A percentile compares a stretch with the other conserved stretches of the same genome.
Conservation (phyloP, 805 yeast genomes). For the Huiozyma sinensis region DNA sequence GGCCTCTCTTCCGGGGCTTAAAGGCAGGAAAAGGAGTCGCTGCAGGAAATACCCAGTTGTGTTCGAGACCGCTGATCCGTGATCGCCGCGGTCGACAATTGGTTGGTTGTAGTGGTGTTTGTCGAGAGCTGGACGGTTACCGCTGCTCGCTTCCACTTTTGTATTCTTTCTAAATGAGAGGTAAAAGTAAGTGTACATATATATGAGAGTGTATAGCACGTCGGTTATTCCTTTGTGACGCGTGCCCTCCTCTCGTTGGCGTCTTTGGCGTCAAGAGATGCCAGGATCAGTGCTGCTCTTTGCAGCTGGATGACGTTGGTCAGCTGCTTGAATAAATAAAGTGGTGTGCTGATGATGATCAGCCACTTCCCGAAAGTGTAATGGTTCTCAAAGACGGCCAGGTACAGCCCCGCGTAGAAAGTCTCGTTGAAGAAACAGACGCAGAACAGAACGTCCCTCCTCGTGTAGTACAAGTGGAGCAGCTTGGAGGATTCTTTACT, state of each 20-base stretch:
- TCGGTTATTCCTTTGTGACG: constrained; percentile 3
- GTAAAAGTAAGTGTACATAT: not conserved
- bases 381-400: constrained; percentile 46
- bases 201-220: not conserved
- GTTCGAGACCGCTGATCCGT: no score
- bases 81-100: no score
- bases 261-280: constrained; percentile 50
- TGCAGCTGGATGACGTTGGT: constrained; percentile 82
- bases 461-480: constrained; percentile 76
- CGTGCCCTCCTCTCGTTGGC: constrained; percentile 13
- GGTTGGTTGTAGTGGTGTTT: no score
- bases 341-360: constrained; percentile 58
- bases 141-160: no score
- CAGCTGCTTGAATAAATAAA: constrained; percentile 83
- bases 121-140: no score
- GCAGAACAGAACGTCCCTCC: constrained; percentile 68
- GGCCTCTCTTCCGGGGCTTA: no score
- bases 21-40: no score
- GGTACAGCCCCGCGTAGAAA: constrained; percentile 81
- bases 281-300: constrained; percentile 74
- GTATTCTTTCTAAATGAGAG: not conserved
- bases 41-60: no score
- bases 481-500: constrained; percentile 60
- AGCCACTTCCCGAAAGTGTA: constrained; percentile 49
- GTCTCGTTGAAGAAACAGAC: constrained; percentile 92